phyloP scores from a whole-genome alignment of 2,329 filamentous ascomycete genomes.

The Purpureocillium takamizusanense region DNA sequence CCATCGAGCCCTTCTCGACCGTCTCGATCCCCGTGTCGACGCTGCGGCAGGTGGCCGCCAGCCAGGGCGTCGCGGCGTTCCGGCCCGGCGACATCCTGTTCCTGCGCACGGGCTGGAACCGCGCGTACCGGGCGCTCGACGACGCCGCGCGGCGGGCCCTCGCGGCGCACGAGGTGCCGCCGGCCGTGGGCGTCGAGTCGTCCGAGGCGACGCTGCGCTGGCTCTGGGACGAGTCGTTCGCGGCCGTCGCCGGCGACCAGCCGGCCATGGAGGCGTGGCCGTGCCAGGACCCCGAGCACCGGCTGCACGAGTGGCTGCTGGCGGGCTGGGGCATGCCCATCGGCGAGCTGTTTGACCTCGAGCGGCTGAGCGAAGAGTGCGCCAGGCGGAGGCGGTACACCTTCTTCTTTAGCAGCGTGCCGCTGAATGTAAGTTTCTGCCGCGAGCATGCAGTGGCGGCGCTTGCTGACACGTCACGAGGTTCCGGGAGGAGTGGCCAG shows the following conservation, averaged over 20 bases:
- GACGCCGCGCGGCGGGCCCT: constrained; percentile 26
- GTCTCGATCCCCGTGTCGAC: constrained; percentile 31
- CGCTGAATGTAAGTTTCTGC: constrained; percentile 17
- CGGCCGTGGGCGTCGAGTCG: constrained; percentile 34
- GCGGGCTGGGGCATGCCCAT: constrained; percentile 43
- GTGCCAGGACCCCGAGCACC: constrained; percentile 19
- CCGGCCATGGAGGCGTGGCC: constrained; percentile 43
- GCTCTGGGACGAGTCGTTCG: constrained; percentile 47
- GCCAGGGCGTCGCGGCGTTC: constrained; percentile 29
- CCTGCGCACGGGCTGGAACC: constrained; percentile 42
- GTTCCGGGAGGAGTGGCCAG: constrained; percentile 27
- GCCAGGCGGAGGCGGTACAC: constrained; percentile 21
- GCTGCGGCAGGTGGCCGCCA: constrained; percentile 32
- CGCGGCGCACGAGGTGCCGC: constrained; percentile 17
- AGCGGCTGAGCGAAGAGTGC: constrained; percentile 25
- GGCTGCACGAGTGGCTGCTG: constrained; percentile 34
- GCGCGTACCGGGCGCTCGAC: constrained; percentile 28
- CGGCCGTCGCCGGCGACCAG: constrained; percentile 47
- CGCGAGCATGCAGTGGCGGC: too few relatives aligned
- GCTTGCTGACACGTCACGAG: constrained; percentile 6
- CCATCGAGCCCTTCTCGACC: constrained; percentile 28
- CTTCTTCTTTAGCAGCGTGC: constrained; percentile 31
- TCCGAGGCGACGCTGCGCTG: constrained; percentile 40
- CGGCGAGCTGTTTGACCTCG: constrained; percentile 38
- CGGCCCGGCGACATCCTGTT: constrained; percentile 46